Evolutionary conservation across 805 yeast species (phyloP).

Genomic region (Diddensiella caesifluorescens): DNA sequence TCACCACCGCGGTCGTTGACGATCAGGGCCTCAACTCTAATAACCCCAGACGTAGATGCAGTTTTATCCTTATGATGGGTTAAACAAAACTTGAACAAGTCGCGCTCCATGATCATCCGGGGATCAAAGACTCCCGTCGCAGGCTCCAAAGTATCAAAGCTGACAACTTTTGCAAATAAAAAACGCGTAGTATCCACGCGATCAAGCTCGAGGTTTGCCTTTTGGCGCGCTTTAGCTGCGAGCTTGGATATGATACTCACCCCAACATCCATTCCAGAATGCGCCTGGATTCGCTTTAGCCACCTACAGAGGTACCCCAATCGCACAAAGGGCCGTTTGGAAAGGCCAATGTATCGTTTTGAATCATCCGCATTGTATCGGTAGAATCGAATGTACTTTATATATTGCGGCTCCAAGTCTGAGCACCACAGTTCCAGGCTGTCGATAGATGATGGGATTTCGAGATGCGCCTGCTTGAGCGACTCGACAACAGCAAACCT

Average conservation of each 20-base stretch:
- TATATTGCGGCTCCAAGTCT: constrained; percentile 8
- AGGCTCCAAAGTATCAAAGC: constrained; percentile 18
- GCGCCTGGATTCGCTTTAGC: constrained; percentile 8
- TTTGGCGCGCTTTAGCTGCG: constrained; percentile 9
- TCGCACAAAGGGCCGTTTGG: constrained; percentile 18
- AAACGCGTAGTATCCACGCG: constrained; percentile 12
- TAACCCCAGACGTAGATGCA: constrained; percentile 5
- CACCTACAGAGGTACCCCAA: constrained; percentile 13
- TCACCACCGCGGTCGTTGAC: constrained; percentile 5
- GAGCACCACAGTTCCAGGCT: constrained; percentile 3
- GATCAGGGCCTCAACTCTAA: constrained; percentile 17
- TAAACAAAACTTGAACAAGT: constrained; percentile 16
- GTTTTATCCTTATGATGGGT: constrained; percentile 11
- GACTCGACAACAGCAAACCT: constrained; percentile 2
- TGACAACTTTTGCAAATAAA: constrained; percentile 15
- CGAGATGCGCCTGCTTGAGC: constrained; percentile 5
- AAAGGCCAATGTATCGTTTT: constrained; percentile 12
- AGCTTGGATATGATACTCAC: constrained; percentile 5
- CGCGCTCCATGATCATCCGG: constrained; percentile 11
- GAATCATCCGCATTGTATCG: constrained; percentile 14
- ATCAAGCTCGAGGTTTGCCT: constrained; percentile 14
- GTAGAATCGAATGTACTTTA: constrained; percentile 13
- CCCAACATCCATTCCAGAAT: background rate
- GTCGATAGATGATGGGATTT: constrained; percentile 6
- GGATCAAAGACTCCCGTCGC: constrained; percentile 18